phyloP scores from a whole-genome alignment of 208 protist species.

The Acanthamoeba lugdunensis region DNA sequence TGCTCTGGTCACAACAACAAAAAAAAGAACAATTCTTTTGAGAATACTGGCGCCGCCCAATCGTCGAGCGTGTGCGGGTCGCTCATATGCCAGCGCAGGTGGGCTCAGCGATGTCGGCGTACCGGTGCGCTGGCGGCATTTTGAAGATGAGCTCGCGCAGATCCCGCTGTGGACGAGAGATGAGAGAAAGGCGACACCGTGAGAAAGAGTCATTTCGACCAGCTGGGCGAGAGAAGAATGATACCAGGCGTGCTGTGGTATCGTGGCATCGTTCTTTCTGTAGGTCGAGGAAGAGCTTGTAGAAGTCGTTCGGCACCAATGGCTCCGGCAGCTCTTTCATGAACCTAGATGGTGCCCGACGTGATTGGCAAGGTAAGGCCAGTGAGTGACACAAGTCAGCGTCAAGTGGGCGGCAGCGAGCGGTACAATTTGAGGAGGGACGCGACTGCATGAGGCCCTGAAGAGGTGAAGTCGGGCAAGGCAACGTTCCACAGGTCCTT shows the following conservation, averaged over 20 bases:
- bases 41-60: background rate
- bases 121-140: background rate
- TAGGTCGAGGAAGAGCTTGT: conserved; percentile 53
- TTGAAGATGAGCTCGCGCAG: conserved; percentile 16
- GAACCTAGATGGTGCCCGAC: background rate
- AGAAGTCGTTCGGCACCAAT: conserved; percentile 35
- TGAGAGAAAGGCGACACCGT: background rate
- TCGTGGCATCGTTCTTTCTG: conserved; percentile 9
- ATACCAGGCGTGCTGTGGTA: background rate
- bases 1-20: background rate
- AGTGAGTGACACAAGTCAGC: too few species aligned
- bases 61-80: background rate
- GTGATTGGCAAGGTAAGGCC: background rate
- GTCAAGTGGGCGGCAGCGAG: background rate
- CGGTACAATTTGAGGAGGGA: conserved; percentile 28
- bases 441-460: background rate
- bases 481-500: conserved; percentile 37
- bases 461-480: background rate
- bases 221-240: background rate
- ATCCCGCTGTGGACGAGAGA: background rate
- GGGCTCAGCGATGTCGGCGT: background rate
- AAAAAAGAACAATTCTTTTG: background rate
- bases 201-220: background rate
- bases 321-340: conserved; percentile 67
- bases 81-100: background rate